Evolutionary conservation across 139 green algal genomes (phyloP).

Genomic region (Chlamydomonas schloesseri): DNA sequence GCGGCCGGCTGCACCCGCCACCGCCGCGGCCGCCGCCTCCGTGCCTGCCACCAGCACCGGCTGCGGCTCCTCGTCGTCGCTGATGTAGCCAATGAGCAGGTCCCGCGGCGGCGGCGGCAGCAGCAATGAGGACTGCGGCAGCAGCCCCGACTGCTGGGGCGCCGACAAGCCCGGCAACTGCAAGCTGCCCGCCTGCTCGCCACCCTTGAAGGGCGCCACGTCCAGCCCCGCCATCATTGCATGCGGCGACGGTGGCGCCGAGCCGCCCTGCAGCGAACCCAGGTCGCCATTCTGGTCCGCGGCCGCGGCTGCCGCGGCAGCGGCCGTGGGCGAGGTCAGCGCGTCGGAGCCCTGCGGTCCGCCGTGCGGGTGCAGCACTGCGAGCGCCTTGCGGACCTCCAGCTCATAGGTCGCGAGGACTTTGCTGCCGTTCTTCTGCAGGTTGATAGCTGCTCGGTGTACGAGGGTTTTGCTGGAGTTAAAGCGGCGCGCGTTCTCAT

Average conservation of each 20-base stretch:
- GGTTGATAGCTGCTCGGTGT: slow-evolving; percentile 60
- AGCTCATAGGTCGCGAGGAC: slow-evolving; percentile 61
- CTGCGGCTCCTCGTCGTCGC: slow-evolving; percentile 44
- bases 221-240: background rate
- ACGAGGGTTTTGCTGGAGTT: slow-evolving; percentile 65
- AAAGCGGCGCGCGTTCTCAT: slow-evolving; percentile 45
- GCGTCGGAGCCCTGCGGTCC: background rate
- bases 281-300: slow-evolving; percentile 20
- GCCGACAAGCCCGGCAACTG: background rate
- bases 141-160: background rate
- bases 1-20: slow-evolving; percentile 10
- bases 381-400: slow-evolving; percentile 58
- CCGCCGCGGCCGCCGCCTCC: background rate
- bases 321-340: background rate
- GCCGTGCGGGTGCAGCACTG: slow-evolving; percentile 51
- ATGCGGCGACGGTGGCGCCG: slow-evolving; percentile 9
- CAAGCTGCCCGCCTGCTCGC: background rate
- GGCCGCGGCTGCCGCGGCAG: background rate
- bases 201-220: background rate
- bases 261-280: background rate
- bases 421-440: slow-evolving; percentile 60
- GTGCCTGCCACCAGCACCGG: background rate
- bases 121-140: background rate
- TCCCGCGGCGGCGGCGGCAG: slow-evolving; percentile 39
- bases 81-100: slow-evolving; percentile 43